These are phyloP conservation scores for Talaromyces pinophilus DNA, from an alignment of 2,329 filamentous ascomycete species.

Conservation along the genomic window DNA sequence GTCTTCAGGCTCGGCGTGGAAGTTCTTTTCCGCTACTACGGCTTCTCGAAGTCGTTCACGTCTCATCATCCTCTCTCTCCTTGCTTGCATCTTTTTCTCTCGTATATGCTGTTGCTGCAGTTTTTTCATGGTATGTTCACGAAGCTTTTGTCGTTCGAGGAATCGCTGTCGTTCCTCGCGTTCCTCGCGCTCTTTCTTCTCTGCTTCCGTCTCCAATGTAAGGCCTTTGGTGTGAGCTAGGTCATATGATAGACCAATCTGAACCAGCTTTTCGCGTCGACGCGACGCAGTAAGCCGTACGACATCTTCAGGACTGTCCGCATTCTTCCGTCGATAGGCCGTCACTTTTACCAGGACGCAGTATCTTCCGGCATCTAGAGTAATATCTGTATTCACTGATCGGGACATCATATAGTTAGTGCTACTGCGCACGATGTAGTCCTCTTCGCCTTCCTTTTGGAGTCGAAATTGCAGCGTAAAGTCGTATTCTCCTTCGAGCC, in stretches of 20 bases:
- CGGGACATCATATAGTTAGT: slow-evolving; percentile 65
- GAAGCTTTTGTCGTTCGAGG: slow-evolving; percentile 39
- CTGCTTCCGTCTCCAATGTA: slow-evolving; percentile 38
- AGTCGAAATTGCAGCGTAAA: slow-evolving; percentile 62
- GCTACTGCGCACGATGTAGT: slow-evolving; percentile 60
- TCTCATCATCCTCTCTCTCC: slow-evolving; percentile 35
- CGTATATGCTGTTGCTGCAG: slow-evolving; percentile 46
- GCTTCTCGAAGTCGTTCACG: slow-evolving; percentile 25
- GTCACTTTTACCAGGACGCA: slow-evolving; percentile 74
- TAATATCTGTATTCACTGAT: slow-evolving; percentile 74
- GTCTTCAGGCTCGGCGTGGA: slow-evolving; percentile 5
- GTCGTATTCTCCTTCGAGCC: slow-evolving; percentile 58
- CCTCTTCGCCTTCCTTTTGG: slow-evolving; percentile 61
- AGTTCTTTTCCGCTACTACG: not conserved
- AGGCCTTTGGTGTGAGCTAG: slow-evolving; percentile 50
- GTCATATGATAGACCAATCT: slow-evolving; percentile 50
- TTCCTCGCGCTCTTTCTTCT: slow-evolving; percentile 37
- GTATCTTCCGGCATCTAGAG: slow-evolving; percentile 73
- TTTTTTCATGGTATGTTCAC: slow-evolving; percentile 41
- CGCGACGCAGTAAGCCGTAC: slow-evolving; percentile 64
- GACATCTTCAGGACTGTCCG: slow-evolving; percentile 64
- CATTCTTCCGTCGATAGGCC: slow-evolving; percentile 57
- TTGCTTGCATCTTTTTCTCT: slow-evolving; percentile 39
- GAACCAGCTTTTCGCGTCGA: slow-evolving; percentile 68
- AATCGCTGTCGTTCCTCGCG: slow-evolving; percentile 40